Base-by-base conservation (phyloP, 164 flowering plant genomes). In the Sextonia rubra region DNA sequence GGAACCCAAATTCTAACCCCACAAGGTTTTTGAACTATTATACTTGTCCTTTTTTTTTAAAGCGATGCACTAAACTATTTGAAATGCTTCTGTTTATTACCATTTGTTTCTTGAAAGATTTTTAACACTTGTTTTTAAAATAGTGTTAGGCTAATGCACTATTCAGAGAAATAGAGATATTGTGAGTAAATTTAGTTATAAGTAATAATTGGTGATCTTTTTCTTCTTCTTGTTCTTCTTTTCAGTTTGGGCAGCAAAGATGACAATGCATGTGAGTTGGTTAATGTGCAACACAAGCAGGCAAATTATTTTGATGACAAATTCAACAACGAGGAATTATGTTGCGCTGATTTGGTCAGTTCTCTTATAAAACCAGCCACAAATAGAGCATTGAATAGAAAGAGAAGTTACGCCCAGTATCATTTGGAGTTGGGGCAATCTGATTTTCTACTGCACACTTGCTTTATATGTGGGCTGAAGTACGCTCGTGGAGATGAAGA, bases 391-490 rank as follows among this genome's bases (percentile, higher is more conserved):
- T 73, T 85, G 47, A 89, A 86, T 71, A 93, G 87, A 88, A 93
- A 93, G 78, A 87, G 97, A 79, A 90, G 85, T 74, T 93, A 91
- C 79, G 97, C 90, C 2, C 97, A 91, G 83, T 78, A 88, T 37
- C 86, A 91, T 85, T 80, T 95, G 74, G 94, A 90, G 63, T 73
- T 93, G 32, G 99, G 99, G 20, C 98, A 94, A 69, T 92, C 97
- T 64, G 91, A 94, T 85, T 94, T 94, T 79, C 79, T 85, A 65
- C 83, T 91, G 25, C 93, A 78, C 55, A 79, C 79, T 0, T 94
- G 98, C 73, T 80, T 82, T 11, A 73, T 73, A 0, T 93, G 99
- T 76, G 95, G 92, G 29, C 30, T 86, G 55, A 85, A 84, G 78
- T 93, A 84, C 74, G 81, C 92, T 30, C 78, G 87, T 55, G 98